These are phyloP conservation scores for Colletotrichum spinosum DNA, from an alignment of 2,329 filamentous ascomycete species.

Conservation along the genomic window DNA sequence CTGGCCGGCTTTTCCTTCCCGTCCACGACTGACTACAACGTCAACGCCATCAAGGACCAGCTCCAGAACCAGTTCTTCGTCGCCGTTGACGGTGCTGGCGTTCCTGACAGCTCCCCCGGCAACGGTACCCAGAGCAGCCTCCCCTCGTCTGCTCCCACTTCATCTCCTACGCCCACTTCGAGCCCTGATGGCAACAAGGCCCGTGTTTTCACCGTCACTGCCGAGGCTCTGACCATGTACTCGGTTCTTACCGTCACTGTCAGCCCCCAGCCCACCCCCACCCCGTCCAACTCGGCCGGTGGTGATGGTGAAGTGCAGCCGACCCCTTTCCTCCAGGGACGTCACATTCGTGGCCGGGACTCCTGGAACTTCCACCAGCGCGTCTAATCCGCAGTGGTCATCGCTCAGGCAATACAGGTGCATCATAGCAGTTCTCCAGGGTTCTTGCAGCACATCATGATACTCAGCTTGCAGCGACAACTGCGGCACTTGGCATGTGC, in stretches of 20 bases:
- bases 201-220: conserved; percentile 34
- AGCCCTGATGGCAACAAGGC: conserved; percentile 23
- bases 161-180: conserved; percentile 36
- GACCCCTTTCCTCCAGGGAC: conserved; percentile 35
- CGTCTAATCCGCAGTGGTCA: conserved; percentile 12
- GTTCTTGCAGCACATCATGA: neutral
- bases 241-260: conserved; percentile 53
- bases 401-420: neutral
- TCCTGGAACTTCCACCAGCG: conserved; percentile 34
- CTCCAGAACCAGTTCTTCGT: conserved; percentile 60
- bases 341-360: conserved; percentile 30
- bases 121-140: conserved; percentile 39
- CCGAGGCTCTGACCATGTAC: conserved; percentile 37
- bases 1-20: conserved; percentile 44
- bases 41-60: conserved; percentile 58
- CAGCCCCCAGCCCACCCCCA: conserved; percentile 45
- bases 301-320: conserved; percentile 33
- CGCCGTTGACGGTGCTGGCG: conserved; percentile 45
- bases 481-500: conserved; percentile 7
- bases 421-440: too few species aligned
- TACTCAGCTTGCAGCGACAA: conserved; percentile 6
- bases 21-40: conserved; percentile 53
- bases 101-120: conserved; percentile 33
- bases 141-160: conserved; percentile 36
- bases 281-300: conserved; percentile 51